Conservation (phyloP, 768 basidiomycete species). For the Agrocybe praecox region DNA sequence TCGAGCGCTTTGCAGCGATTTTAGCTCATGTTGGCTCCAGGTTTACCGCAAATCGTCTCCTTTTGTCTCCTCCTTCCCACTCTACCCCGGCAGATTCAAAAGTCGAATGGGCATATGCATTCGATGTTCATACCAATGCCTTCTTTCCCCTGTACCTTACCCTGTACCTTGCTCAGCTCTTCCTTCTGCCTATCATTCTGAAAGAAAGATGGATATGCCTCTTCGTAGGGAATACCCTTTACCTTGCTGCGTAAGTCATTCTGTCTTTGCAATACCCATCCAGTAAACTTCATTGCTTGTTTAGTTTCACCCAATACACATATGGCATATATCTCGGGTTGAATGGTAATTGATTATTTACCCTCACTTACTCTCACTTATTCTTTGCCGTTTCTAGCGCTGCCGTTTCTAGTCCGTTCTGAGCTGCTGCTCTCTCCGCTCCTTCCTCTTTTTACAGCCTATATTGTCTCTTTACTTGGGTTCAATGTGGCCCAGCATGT, state of each 20-base stretch:
- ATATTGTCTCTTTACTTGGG: constrained; percentile 84
- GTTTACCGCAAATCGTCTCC: constrained; percentile 71
- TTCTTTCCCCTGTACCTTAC: constrained; percentile 95
- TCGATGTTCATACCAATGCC: constrained; percentile 95
- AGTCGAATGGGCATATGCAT: constrained; percentile 94
- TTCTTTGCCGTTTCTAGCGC: constrained; percentile 47
- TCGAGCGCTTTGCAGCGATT: constrained; percentile 6
- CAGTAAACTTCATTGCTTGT: too few species aligned
- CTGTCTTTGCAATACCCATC: background rate
- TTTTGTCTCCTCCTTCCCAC: constrained; percentile 74
- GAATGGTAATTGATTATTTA: constrained; percentile 51
- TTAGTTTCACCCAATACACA: constrained; percentile 83
- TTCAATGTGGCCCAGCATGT: constrained; percentile 89
- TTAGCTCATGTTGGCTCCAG: constrained; percentile 28
- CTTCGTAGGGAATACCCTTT: constrained; percentile 89
- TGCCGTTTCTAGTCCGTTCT: constrained; percentile 92
- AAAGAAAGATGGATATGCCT: constrained; percentile 93
- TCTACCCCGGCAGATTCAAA: constrained; percentile 67
- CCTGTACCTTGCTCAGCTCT: constrained; percentile 86
- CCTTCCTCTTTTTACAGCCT: constrained; percentile 83
- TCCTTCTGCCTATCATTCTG: constrained; percentile 81
- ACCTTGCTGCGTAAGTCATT: constrained; percentile 75
- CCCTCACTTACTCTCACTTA: constrained; percentile 7
- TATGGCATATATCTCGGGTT: constrained; percentile 91
- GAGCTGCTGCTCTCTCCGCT: constrained; percentile 91